Evolutionary conservation across 208 protist genomes (phyloP).

Genomic region (Leishmania guyanensis): DNA sequence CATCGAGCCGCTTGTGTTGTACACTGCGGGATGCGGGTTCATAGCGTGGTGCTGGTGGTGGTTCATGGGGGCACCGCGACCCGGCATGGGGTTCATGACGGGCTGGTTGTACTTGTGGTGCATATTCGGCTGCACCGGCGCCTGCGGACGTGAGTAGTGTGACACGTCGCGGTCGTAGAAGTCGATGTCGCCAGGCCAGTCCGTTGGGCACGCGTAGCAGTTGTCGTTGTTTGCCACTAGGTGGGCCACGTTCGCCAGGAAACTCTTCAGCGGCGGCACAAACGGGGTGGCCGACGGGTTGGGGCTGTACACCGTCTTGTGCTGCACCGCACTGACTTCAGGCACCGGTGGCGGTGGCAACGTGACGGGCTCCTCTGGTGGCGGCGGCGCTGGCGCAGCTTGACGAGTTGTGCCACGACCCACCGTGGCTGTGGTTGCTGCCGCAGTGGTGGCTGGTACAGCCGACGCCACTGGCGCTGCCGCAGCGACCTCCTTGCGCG

Average conservation of each 20-base stretch:
- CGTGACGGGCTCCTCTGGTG: slow-evolving; percentile 16
- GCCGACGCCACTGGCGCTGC: slow-evolving; percentile 15
- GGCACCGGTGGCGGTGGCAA: slow-evolving; percentile 14
- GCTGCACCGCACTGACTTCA: slow-evolving; percentile 21
- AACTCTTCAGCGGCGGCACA: slow-evolving; percentile 47
- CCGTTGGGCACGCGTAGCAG: slow-evolving; percentile 46
- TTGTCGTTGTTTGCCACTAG: slow-evolving; percentile 46
- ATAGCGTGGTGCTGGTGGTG: slow-evolving; percentile 35
- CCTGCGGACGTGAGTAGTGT: slow-evolving; percentile 49
- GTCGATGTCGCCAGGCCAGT: slow-evolving; percentile 65
- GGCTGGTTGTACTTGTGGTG: slow-evolving; percentile 33
- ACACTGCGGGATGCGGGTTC: slow-evolving; percentile 24
- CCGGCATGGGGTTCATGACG: slow-evolving; percentile 19
- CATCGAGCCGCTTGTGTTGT: slow-evolving; percentile 20
- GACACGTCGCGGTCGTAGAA: slow-evolving; percentile 77
- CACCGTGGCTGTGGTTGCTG: slow-evolving; percentile 2
- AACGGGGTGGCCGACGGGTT: slow-evolving; percentile 53
- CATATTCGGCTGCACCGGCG: slow-evolving; percentile 24
- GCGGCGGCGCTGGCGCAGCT: slow-evolving; percentile 16
- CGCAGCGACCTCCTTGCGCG: slow-evolving; percentile 19
- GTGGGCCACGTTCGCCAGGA: slow-evolving; percentile 53
- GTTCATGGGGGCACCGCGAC: slow-evolving; percentile 23
- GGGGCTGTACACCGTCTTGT: slow-evolving; percentile 51
- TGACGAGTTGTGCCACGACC: slow-evolving; percentile 12
- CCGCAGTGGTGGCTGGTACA: slow-evolving; percentile 20